These are phyloP conservation scores for Kregervanrija delftensis DNA, from an alignment of 805 yeast species.

Conservation along the genomic window DNA sequence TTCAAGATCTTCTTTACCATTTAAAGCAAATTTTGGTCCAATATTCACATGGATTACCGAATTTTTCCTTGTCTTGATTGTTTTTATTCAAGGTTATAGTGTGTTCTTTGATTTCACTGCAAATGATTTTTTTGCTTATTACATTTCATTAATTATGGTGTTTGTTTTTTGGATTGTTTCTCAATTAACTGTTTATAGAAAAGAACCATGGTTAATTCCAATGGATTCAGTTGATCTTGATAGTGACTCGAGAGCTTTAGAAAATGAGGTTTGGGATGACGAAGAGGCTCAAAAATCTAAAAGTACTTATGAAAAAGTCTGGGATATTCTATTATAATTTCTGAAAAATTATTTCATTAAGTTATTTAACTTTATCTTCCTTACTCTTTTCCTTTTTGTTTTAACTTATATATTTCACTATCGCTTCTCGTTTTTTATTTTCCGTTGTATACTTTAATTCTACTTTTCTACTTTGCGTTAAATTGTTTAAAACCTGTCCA, in stretches of 20 bases:
- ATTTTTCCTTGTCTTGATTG: slow-evolving; percentile 44
- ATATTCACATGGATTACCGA: slow-evolving; percentile 57
- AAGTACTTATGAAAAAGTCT: slow-evolving; percentile 6
- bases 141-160: slow-evolving; percentile 60
- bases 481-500: too few relatives aligned
- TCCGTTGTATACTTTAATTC: too few relatives aligned
- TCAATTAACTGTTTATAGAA: slow-evolving; percentile 44
- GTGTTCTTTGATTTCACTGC: slow-evolving; percentile 52
- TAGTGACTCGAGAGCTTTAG: slow-evolving; percentile 8
- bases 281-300: slow-evolving; percentile 13
- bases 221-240: slow-evolving; percentile 49
- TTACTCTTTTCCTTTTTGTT: too few relatives aligned
- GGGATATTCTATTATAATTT: slow-evolving; percentile 2
- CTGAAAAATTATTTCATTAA: too few relatives aligned
- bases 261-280: slow-evolving; percentile 49
- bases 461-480: too few relatives aligned
- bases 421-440: too few relatives aligned
- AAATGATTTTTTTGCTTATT: slow-evolving; percentile 57
- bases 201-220: slow-evolving; percentile 38
- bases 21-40: slow-evolving; percentile 65
- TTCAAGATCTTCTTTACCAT: slow-evolving; percentile 63
- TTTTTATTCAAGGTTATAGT: slow-evolving; percentile 64
- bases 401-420: too few relatives aligned
- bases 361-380: too few relatives aligned
- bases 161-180: slow-evolving; percentile 42